Conservation (phyloP, 768 basidiomycete genomes). For the Sarcodon aspratus region DNA sequence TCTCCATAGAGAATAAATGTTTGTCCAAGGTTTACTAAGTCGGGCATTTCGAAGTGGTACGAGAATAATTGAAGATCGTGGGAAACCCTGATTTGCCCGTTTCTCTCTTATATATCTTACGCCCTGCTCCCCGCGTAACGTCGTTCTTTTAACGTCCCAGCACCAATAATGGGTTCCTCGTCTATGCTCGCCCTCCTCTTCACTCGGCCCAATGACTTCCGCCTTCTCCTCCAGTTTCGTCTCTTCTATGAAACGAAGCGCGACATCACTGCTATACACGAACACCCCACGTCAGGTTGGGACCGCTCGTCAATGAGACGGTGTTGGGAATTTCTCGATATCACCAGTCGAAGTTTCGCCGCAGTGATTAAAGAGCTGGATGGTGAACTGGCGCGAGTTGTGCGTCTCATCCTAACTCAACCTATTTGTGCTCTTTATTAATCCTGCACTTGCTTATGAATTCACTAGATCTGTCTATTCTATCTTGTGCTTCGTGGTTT, state of each 20-base stretch:
- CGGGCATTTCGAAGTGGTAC: neutral
- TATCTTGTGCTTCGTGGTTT: conserved; percentile 89
- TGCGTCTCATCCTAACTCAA: conserved; percentile 29
- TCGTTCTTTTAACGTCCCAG: too few species aligned
- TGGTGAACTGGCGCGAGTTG: conserved; percentile 85
- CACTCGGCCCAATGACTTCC: conserved; percentile 78
- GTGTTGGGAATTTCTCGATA: conserved; percentile 86
- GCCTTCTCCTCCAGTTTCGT: conserved; percentile 71
- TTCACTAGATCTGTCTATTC: conserved; percentile 78
- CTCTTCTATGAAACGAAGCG: conserved; percentile 74
- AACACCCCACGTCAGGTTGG: conserved; percentile 78
- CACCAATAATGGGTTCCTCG: conserved; percentile 36
- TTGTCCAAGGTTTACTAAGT: neutral
- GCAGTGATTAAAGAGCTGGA: conserved; percentile 94
- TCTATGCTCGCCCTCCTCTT: conserved; percentile 59
- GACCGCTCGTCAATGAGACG: conserved; percentile 76
- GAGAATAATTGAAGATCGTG: too few species aligned
- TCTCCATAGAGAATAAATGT: conserved; percentile 12
- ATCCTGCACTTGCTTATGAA: neutral
- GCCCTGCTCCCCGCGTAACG: too few species aligned
- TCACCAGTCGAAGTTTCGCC: conserved; percentile 82
- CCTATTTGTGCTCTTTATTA: neutral
- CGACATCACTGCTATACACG: conserved; percentile 66
- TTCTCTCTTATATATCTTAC: too few species aligned
- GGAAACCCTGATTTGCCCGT: too few species aligned